These are phyloP conservation scores for Cutaneotrichosporon daszewskae DNA, from an alignment of 1,284 basidiomycete genomes.

Conservation along the genomic window DNA sequence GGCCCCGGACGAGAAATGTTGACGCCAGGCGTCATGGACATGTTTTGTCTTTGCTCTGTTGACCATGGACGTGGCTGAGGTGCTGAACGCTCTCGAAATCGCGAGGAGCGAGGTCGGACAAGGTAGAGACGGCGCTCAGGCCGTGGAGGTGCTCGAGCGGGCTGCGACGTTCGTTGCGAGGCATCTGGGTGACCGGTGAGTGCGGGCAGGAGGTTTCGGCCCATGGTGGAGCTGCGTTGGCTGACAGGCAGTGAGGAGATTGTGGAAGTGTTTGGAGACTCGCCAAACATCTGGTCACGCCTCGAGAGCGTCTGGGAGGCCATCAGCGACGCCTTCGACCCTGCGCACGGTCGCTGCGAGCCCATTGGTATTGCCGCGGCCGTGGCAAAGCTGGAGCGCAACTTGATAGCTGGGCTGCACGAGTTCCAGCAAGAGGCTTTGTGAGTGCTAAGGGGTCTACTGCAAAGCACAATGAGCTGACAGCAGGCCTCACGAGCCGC, in stretches of 20 bases:
- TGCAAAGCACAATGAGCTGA: conserved; percentile 7
- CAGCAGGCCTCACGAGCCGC: conserved; percentile 21
- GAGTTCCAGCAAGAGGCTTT: conserved; percentile 23
- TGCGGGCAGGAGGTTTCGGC: background rate
- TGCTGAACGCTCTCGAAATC: background rate
- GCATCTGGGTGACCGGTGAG: conserved; percentile 29
- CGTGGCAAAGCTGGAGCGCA: conserved; percentile 36
- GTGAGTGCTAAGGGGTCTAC: conserved; percentile 17
- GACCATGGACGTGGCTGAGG: too few relatives aligned
- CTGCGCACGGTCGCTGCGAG: conserved; percentile 9
- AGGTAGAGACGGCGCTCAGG: background rate
- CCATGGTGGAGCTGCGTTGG: background rate
- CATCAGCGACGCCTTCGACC: conserved; percentile 7
- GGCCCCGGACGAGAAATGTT: too few relatives aligned
- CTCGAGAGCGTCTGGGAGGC: conserved; percentile 14
- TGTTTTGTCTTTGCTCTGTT: too few relatives aligned
- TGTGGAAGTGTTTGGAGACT: background rate
- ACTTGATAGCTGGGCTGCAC: conserved; percentile 35
- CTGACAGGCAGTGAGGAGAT: background rate
- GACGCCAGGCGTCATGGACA: too few relatives aligned
- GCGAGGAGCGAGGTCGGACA: background rate
- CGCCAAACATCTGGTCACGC: too few relatives aligned
- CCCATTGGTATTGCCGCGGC: conserved; percentile 22
- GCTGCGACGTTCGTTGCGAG: conserved; percentile 27
- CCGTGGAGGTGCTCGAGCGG: conserved; percentile 15